A percentile compares a stretch with the other conserved stretches of the same genome.
Evolutionary conservation across 2,329 filamentous ascomycete species (phyloP).

Genomic region (Colletotrichum chrysophilum): DNA sequence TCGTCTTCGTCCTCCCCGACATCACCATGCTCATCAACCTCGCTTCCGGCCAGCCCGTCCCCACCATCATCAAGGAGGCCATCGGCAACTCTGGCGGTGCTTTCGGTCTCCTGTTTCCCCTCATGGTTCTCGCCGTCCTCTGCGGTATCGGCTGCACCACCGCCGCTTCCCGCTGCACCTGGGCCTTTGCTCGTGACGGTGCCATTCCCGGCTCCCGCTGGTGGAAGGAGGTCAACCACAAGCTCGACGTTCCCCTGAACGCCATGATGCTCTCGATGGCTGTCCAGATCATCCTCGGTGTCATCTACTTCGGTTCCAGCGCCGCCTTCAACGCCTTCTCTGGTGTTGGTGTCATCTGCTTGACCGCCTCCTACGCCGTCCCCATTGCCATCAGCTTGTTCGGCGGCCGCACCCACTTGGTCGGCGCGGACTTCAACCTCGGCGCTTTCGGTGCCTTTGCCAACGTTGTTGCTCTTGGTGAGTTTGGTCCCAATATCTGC

Average conservation of each 20-base stretch:
- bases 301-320: conserved; percentile 73
- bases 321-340: conserved; percentile 78
- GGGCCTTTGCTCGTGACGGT: conserved; percentile 74
- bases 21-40: conserved; percentile 59
- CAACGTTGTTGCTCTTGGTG: conserved; percentile 71
- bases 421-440: conserved; percentile 63
- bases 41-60: conserved; percentile 65
- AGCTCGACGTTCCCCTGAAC: conserved; percentile 70
- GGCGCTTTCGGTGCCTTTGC: conserved; percentile 64
- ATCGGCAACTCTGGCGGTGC: conserved; percentile 66
- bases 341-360: conserved; percentile 71
- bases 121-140: conserved; percentile 69
- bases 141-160: conserved; percentile 75
- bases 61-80: conserved; percentile 66
- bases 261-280: conserved; percentile 76
- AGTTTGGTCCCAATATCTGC: conserved; percentile 30
- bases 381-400: conserved; percentile 70
- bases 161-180: conserved; percentile 69
- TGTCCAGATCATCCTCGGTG: conserved; percentile 66
- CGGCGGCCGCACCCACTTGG: conserved; percentile 64
- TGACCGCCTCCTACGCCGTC: conserved; percentile 71
- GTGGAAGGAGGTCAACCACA: conserved; percentile 67
- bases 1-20: conserved; percentile 73
- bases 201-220: conserved; percentile 67
- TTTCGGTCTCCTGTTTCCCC: conserved; percentile 66